Conservation (phyloP, 192 early-diverging fungal species). For the Coemansia sp. region DNA sequence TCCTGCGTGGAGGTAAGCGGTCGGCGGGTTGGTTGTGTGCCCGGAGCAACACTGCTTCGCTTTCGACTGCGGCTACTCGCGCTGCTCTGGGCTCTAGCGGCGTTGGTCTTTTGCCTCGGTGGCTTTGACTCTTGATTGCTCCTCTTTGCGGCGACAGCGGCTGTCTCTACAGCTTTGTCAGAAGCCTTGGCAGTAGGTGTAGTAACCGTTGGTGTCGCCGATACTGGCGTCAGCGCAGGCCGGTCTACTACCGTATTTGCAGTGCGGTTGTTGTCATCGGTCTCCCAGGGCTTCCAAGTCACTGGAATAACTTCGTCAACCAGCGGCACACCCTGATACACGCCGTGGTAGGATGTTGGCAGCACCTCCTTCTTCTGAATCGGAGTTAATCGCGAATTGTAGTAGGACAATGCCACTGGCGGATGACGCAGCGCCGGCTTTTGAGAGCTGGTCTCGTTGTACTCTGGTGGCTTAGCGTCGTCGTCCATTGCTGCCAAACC, state of each 20-base stretch:
- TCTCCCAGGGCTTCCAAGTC: constrained; percentile 6
- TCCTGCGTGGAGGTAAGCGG: constrained; percentile 29
- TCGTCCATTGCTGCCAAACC: neutral
- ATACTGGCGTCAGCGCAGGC: neutral
- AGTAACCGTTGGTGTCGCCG: neutral
- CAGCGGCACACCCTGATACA: constrained; percentile 42
- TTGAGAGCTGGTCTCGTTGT: constrained; percentile 6
- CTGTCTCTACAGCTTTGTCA: neutral
- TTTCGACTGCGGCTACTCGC: constrained; percentile 6
- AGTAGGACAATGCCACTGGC: constrained; percentile 23
- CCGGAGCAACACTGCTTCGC: neutral
- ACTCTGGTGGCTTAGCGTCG: constrained; percentile 13
- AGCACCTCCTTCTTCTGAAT: constrained; percentile 21
- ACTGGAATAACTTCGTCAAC: constrained; percentile 13
- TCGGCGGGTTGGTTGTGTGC: constrained; percentile 10
- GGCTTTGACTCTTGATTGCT: neutral
- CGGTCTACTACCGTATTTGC: neutral
- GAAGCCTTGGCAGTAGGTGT: neutral
- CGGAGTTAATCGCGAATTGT: constrained; percentile 42
- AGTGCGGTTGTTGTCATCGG: neutral
- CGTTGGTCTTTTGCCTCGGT: neutral
- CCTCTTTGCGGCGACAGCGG: neutral
- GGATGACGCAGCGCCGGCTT: constrained; percentile 8
- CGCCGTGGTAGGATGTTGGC: constrained; percentile 27
- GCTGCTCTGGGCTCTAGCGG: constrained; percentile 3